phyloP scores from a whole-genome alignment of 768 basidiomycete genomes.

The Floccularia luteovirens region DNA sequence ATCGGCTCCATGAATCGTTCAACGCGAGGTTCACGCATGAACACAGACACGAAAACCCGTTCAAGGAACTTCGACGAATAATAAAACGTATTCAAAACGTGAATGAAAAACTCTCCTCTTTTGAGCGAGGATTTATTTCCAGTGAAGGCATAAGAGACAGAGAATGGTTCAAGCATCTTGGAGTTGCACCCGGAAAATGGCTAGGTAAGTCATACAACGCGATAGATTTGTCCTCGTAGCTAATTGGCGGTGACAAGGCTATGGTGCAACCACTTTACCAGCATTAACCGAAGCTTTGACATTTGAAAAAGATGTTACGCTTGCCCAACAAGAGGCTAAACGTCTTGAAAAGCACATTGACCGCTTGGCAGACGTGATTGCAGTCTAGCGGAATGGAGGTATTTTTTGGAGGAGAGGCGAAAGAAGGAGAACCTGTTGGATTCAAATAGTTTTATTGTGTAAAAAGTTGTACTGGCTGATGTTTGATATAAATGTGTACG shows the following conservation, averaged over 20 bases:
- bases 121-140: conserved; percentile 78
- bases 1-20: no score
- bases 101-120: conserved; percentile 58
- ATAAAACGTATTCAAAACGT: conserved; percentile 46
- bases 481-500: no score
- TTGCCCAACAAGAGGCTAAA: conserved; percentile 52
- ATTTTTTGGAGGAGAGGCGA: neutral
- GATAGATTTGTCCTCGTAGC: neutral
- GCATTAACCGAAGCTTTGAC: conserved; percentile 72
- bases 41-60: no score
- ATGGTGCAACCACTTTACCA: conserved; percentile 81
- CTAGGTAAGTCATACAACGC: conserved; percentile 41
- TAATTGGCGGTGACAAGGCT: conserved; percentile 36
- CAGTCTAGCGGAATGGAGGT: neutral
- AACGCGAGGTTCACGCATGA: no score
- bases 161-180: conserved; percentile 84
- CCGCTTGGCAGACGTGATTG: no score
- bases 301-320: conserved; percentile 54
- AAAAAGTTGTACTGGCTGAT: no score
- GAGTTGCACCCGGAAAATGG: conserved; percentile 83
- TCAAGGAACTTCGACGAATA: no score
- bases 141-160: conserved; percentile 70
- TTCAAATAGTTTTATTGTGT: neutral
- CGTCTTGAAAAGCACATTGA: no score
- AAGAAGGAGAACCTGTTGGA: neutral